Evolutionary conservation across 257 asterid species (phyloP), one percentile per base, ranked within the genome.

Genomic region (Orobanche coerulescens): DNA sequence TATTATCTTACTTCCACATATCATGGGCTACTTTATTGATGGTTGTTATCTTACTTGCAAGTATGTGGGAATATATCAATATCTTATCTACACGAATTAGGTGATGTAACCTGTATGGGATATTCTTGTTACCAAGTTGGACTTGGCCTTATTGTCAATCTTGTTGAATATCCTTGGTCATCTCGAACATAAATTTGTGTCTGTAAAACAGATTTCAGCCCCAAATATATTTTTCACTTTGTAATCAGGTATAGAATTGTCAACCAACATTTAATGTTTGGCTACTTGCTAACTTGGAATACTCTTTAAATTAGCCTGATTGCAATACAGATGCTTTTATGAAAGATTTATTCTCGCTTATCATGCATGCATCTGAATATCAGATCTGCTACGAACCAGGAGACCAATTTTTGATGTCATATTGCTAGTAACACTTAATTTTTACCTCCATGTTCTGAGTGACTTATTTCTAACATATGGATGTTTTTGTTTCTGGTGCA

Each of bases 401-500:
- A 23, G 8, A 10, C 4, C 19, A 24, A 28, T 36, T 58, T 57
- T 25, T 20, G 20, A 13, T 53, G 64, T 24, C 16, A 3, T 37
- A 6, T 39, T 44, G 68, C 48, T 47, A 6, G 16, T 16, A 37
- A 15, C 30, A 19, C 22, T 25, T 53, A 50, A 13, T 19, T 7
- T 18, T 53, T 34, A 4, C 52, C 26, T 53, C 37, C 28, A 49
- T 23, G n/a, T 65, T 61, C 37, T 52, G 16, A 30, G 22, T 60
- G 36, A 3, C 65, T 50, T 46, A 43, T 40, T 6, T 37, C 55
- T 22, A 63, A 48, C 42, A 64, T 26, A 68, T 34, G 56, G 58
- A 26, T 16, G 16, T 51, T 13, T 66, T 75, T 39, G 62, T 74
- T 42, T 42, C 24, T 58, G 70, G 23, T 71, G 71, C 91, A 89